Evolutionary conservation across 305 asterid genomes (phyloP), one percentile per base, ranked within the genome.

Genomic region (Solanum chacoense): DNA sequence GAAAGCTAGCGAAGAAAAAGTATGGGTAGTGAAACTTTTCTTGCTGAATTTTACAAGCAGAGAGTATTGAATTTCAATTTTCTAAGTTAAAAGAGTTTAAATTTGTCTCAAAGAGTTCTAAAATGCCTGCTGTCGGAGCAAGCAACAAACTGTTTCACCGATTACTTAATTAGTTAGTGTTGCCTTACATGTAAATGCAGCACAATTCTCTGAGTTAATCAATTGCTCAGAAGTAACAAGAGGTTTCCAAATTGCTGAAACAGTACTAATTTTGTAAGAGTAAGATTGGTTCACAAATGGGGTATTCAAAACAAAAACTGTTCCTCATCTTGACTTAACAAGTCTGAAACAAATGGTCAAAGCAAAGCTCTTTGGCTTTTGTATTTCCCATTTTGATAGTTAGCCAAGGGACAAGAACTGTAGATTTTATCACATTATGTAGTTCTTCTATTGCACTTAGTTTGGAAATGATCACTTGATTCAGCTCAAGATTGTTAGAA

Each of bases 241-340:
- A 32, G 0, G 28, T 22, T 75, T 24, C 13, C 5, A 75, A 75
- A 75, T 31, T 74, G 42, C 80, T 22, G 50, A 76, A 76, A 76
- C 2, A 18, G 67, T 55, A 76, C 20, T 76, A 35, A 22, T 20
- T 76, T 35, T 20, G 83, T 76, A 22, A 20, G 45, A 75, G 29
- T 20, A 26, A 35, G 45, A 74, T 20, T 73, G 78, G 78, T 73
- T 16, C 87, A 2, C 89, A 91, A 83, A 88, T 83, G 32, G 91
- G 89, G 87, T 81, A 89, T 76, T 80, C 88, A 74, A 78, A 90
- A 29, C 93, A 90, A 84, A 87, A 90, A 40, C 71, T 91, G 88
- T 91, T 89, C 87, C 42, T 88, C 89, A 2, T 85, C 88, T 88
- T 42, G 92, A 45, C 37, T 22, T 69, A 90, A 45, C 90, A 91